Evolutionary conservation across 345 rosid genomes (phyloP).

Genomic region (Camelina neglecta): DNA sequence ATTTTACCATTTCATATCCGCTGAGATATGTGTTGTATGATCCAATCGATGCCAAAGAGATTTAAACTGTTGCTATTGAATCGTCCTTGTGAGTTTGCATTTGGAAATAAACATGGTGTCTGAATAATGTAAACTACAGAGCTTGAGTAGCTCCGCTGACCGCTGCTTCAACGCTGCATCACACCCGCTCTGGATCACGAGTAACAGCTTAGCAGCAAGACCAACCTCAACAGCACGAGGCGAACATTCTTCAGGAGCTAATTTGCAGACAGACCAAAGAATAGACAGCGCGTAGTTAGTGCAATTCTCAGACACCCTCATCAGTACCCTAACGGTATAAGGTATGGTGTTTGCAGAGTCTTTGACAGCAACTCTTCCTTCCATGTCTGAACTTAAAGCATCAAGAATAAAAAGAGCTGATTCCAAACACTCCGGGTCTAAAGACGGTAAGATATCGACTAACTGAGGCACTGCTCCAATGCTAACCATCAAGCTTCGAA

Average conservation of each 20-base stretch:
- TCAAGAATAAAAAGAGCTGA: constrained; percentile 57
- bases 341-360: constrained; percentile 61
- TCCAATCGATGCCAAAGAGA: background rate
- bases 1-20: constrained; percentile 20
- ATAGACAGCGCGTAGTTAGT: constrained; percentile 58
- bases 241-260: constrained; percentile 66
- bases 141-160: constrained; percentile 66
- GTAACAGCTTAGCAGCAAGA: constrained; percentile 65
- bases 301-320: constrained; percentile 68
- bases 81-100: constrained; percentile 70
- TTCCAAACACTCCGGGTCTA: constrained; percentile 58
- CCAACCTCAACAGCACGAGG: constrained; percentile 63
- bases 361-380: constrained; percentile 66
- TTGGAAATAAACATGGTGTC: constrained; percentile 67
- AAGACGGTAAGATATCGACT: constrained; percentile 55
- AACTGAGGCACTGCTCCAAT: constrained; percentile 66
- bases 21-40: background rate
- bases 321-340: constrained; percentile 52
- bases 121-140: constrained; percentile 69
- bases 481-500: constrained; percentile 54
- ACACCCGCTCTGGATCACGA: constrained; percentile 72
- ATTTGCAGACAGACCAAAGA: constrained; percentile 63
- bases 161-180: constrained; percentile 61
- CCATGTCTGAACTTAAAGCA: constrained; percentile 48
- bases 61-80: constrained; percentile 49